Evolutionary conservation across 345 rosid species (phyloP).

Genomic region (Brassica rapa): DNA sequence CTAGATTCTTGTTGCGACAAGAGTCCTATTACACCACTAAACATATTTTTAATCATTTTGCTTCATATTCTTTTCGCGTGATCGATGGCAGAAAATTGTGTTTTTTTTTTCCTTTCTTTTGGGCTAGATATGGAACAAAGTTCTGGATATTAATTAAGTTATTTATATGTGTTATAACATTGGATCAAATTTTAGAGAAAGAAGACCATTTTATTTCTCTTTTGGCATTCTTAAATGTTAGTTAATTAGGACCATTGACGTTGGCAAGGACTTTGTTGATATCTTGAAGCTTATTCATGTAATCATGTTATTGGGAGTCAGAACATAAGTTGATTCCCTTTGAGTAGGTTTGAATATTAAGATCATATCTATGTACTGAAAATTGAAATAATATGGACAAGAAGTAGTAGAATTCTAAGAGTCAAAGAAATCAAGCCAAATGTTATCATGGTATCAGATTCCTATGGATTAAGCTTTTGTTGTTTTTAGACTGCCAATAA

Average conservation of each 20-base stretch:
- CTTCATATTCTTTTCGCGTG: not conserved
- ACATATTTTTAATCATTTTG: conserved; percentile 10
- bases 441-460: not conserved
- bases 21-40: conserved; percentile 30
- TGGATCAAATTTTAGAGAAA: not conserved
- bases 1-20: conserved; percentile 23
- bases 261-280: not conserved
- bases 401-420: not conserved
- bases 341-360: not conserved
- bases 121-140: not conserved
- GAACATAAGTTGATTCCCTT: not conserved
- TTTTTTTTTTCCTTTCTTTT: not conserved
- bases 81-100: not conserved
- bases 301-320: not conserved
- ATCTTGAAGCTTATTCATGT: not conserved
- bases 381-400: not conserved
- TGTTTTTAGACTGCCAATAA: not conserved
- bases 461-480: not conserved
- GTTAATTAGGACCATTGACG: not conserved
- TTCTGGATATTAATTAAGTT: not conserved
- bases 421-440: not conserved
- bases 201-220: not conserved
- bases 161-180: not conserved
- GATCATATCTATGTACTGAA: not conserved
- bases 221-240: not conserved